Evolutionary conservation across 805 yeast species (phyloP).

Genomic region (Metschnikowia orientalis): DNA sequence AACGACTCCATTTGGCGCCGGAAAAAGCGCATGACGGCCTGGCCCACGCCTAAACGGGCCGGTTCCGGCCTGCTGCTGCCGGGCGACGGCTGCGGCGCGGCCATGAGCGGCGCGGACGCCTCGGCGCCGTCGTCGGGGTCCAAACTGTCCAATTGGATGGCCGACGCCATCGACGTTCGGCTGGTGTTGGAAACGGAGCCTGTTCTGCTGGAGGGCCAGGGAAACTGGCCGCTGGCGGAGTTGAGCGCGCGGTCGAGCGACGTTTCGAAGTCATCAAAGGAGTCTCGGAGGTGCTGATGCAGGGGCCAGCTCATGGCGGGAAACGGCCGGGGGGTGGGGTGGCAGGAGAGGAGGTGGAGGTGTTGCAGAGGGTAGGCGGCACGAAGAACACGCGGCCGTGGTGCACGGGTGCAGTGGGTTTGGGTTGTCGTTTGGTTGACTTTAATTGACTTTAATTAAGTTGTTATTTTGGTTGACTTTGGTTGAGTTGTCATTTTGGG

Average conservation of each 20-base stretch:
- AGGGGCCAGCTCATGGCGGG: conserved; percentile 4
- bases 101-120: background rate
- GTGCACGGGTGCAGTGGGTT: too few relatives aligned
- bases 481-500: too few relatives aligned
- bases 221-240: conserved; percentile 31
- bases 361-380: too few relatives aligned
- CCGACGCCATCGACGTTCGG: conserved; percentile 1
- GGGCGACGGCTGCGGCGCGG: background rate
- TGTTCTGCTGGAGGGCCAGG: conserved; percentile 27
- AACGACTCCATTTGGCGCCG: conserved; percentile 5
- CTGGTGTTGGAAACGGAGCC: conserved; percentile 14
- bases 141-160: conserved; percentile 3
- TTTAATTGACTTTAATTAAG: too few relatives aligned
- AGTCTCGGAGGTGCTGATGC: conserved; percentile 24
- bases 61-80: background rate
- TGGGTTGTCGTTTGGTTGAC: too few relatives aligned
- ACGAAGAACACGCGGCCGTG: too few relatives aligned
- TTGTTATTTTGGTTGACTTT: too few relatives aligned
- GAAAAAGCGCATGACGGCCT: conserved; percentile 1
- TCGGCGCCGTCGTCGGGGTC: conserved; percentile 3
- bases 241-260: conserved; percentile 65
- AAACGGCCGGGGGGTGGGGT: too few relatives aligned
- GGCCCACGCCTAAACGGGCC: background rate
- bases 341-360: too few relatives aligned
- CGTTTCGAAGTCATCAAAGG: conserved; percentile 61